Evolutionary conservation across 805 yeast genomes (phyloP).

Genomic region (Kregervanrija fluxuum): DNA sequence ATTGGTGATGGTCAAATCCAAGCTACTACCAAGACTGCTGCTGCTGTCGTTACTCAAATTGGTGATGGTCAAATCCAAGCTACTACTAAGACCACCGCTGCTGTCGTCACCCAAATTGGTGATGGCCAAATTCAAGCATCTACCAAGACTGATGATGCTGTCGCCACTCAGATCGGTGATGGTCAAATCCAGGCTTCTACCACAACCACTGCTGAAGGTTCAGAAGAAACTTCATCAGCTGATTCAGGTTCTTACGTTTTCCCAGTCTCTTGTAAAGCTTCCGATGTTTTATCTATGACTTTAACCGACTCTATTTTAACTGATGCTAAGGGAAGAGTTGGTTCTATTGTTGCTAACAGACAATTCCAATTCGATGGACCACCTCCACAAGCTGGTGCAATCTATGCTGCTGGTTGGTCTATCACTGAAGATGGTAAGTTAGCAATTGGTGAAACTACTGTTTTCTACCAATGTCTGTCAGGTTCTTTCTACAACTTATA

Average conservation of each 20-base stretch:
- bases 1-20: constrained; percentile 37
- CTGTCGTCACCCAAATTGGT: constrained; percentile 36
- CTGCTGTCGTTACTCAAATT: constrained; percentile 43
- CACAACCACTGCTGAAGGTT: constrained; percentile 20
- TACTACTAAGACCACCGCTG: constrained; percentile 30
- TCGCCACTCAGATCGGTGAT: constrained; percentile 28
- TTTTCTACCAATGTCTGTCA: constrained; percentile 49
- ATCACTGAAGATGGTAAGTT: constrained; percentile 38
- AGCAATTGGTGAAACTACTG: constrained; percentile 42
- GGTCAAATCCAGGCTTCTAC: constrained; percentile 27
- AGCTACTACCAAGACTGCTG: constrained; percentile 29
- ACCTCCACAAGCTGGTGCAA: constrained; percentile 56
- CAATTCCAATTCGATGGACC: constrained; percentile 64
- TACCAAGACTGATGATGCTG: constrained; percentile 26
- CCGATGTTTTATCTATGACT: constrained; percentile 36
- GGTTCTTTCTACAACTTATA: constrained; percentile 54
- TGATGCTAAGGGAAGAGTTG: constrained; percentile 44
- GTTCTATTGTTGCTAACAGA: constrained; percentile 55
- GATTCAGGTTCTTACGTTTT: constrained; percentile 24
- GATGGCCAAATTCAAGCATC: constrained; percentile 28
- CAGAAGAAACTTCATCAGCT: constrained; percentile 22
- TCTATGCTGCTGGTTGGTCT: constrained; percentile 48
- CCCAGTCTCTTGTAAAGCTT: constrained; percentile 30
- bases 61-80: constrained; percentile 59
- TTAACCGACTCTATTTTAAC: constrained; percentile 35